Percentiles rank a stretch among this genome's conserved stretches.
These are phyloP conservation scores for Pseudopithomyces chartarum DNA, from an alignment of 2,329 filamentous ascomycete species.

Conservation along the genomic window DNA sequence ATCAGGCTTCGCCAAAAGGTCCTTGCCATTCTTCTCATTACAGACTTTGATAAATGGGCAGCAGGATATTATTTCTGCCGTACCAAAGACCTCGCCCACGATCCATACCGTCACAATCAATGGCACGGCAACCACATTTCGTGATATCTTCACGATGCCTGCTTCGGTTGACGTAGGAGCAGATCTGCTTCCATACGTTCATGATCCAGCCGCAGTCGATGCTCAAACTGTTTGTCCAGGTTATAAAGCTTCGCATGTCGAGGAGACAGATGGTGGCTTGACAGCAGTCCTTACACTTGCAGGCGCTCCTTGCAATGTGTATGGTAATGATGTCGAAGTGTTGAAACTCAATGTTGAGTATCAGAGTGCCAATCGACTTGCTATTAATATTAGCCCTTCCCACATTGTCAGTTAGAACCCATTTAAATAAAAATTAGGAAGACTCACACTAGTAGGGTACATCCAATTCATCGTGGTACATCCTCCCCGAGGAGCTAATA, in stretches of 20 bases:
- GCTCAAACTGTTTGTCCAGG: constrained; percentile 67
- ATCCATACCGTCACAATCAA: constrained; percentile 29
- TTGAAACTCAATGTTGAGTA: constrained; percentile 72
- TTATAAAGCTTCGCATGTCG: constrained; percentile 59
- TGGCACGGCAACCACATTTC: constrained; percentile 37
- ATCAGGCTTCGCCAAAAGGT: constrained; percentile 28
- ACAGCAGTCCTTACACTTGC: constrained; percentile 59
- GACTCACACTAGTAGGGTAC: constrained; percentile 42
- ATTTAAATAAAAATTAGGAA: neutral
- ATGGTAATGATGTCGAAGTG: constrained; percentile 73
- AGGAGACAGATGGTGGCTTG: constrained; percentile 53
- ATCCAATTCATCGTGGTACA: constrained; percentile 69
- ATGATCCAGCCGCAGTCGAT: constrained; percentile 64
- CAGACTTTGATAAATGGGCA: constrained; percentile 28
- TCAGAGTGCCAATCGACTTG: constrained; percentile 67
- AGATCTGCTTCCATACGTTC: constrained; percentile 49
- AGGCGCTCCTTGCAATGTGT: constrained; percentile 69
- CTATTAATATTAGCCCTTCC: constrained; percentile 71
- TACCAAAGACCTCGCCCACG: constrained; percentile 23
- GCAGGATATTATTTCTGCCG: constrained; percentile 19
- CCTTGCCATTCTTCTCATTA: constrained; percentile 28
- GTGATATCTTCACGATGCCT: constrained; percentile 44
- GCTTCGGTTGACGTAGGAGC: constrained; percentile 41
- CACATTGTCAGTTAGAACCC: constrained; percentile 52
- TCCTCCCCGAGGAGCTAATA: constrained; percentile 67